A percentile compares a stretch with the other conserved stretches of the same genome.
Conservation (phyloP, 768 basidiomycete genomes). For the Amanita subjunquillea region DNA sequence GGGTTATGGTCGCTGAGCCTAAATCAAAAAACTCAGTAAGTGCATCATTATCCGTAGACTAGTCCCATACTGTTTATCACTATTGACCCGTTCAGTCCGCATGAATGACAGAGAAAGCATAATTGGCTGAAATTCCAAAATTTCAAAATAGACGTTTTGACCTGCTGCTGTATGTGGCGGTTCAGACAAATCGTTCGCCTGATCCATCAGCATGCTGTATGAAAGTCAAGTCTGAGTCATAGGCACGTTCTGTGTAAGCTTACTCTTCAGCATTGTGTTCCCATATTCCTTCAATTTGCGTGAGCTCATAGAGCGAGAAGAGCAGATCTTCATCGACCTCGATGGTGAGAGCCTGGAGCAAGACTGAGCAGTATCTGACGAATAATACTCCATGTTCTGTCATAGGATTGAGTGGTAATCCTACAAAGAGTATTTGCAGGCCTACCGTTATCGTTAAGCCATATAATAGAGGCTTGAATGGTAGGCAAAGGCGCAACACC, state of each 20-base stretch:
- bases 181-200: constrained; percentile 60
- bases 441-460: constrained; percentile 88
- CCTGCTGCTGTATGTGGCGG: constrained; percentile 58
- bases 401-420: neutral
- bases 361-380: constrained; percentile 91
- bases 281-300: constrained; percentile 89
- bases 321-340: constrained; percentile 97
- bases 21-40: neutral
- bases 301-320: constrained; percentile 85
- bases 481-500: constrained; percentile 80
- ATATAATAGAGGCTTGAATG: constrained; percentile 77
- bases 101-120: constrained; percentile 91
- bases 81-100: constrained; percentile 89
- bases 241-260: constrained; percentile 13
- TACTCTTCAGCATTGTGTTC: constrained; percentile 71
- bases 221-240: neutral
- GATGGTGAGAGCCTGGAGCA: constrained; percentile 89
- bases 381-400: constrained; percentile 97
- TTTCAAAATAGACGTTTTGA: constrained; percentile 89
- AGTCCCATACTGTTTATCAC: constrained; percentile 70
- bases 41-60: constrained; percentile 13
- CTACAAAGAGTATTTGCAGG: neutral
- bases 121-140: constrained; percentile 90
- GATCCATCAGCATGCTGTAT: constrained; percentile 53
- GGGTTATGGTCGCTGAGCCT: constrained; percentile 82